Base-by-base conservation (phyloP, 2,329 filamentous ascomycete genomes). In the Podosphaera xanthii region DNA sequence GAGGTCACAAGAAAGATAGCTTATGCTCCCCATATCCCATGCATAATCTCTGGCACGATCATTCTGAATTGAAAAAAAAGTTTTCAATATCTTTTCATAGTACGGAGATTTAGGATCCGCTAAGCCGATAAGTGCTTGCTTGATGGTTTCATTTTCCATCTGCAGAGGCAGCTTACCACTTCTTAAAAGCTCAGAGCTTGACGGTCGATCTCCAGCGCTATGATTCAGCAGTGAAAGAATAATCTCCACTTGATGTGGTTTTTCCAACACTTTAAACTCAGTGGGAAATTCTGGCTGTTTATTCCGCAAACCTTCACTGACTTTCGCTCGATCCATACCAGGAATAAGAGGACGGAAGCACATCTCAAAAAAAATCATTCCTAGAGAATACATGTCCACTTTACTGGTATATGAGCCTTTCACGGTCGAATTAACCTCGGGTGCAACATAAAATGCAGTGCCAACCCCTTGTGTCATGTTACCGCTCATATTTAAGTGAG, bases 351-450 rank as follows among this genome's bases (percentile, higher is more conserved):
- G 76, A 40, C 75, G 71, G 63, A 83, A 90, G 67, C 86, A 94
- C 92, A 98, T 98, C 71, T 98, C 92, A 65, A 96, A 97, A 72
- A 98, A 94, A 60, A 98, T 97, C 63, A 98, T 86, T 0, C 92
- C 92, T 49, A 98, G 76, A 0, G 91, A 96, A 69, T 92, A 98
- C 91, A 98, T 97, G 73, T 98, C 92, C 0, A 97, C 90, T 70
- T 96, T 97, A 60, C 87, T 83, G 61, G 87, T 94, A 69, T 97
- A 97, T 62, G 83, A 83, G 2, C 84, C 85, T 38, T 78, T 78
- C 4, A 82, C 82, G 4, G 79, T 79, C 1, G 87, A 88, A 61
- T 86, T 82, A 59, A 98, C 80, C 70, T 98, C 92, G 0, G 92
- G 92, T 0, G 92, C 92, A 59, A 94, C 86, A 67, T 98, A 98